A percentile compares a stretch with the other conserved stretches of the same genome.
phyloP scores from a whole-genome alignment of 257 asterid species.

The Penstemon eatonii region DNA sequence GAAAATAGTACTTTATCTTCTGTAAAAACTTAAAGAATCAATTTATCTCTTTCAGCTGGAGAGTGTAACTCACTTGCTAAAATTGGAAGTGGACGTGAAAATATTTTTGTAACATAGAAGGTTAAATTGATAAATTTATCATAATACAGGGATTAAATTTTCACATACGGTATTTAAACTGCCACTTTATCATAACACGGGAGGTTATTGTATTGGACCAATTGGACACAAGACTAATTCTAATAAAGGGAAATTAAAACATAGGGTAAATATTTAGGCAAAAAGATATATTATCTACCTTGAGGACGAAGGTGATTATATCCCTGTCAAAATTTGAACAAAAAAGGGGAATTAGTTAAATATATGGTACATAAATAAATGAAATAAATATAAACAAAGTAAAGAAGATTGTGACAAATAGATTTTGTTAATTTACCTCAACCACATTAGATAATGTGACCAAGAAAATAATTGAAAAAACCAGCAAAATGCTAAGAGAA shows the following conservation, averaged over 20 bases:
- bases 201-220: too few relatives aligned
- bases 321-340: slow-evolving; percentile 18
- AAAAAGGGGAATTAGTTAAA: neutral
- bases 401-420: neutral
- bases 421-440: slow-evolving; percentile 26
- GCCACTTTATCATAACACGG: too few relatives aligned
- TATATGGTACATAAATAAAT: neutral
- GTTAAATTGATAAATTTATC: too few relatives aligned
- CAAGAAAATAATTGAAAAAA: slow-evolving; percentile 24
- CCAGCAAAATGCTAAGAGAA: slow-evolving; percentile 14
- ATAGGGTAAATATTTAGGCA: neutral
- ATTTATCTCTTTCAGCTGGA: too few relatives aligned
- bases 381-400: neutral
- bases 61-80: too few relatives aligned
- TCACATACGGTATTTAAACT: too few relatives aligned
- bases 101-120: too few relatives aligned
- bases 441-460: slow-evolving; percentile 33
- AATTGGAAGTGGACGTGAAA: too few relatives aligned
- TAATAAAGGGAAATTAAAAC: neutral
- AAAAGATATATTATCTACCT: slow-evolving; percentile 15
- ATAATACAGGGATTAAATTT: too few relatives aligned
- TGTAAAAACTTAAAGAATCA: too few relatives aligned
- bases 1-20: too few relatives aligned
- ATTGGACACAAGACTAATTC: neutral
- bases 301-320: slow-evolving; percentile 26